Base-by-base conservation (phyloP, 106 monocot genomes). In the Acorus gramineus region DNA sequence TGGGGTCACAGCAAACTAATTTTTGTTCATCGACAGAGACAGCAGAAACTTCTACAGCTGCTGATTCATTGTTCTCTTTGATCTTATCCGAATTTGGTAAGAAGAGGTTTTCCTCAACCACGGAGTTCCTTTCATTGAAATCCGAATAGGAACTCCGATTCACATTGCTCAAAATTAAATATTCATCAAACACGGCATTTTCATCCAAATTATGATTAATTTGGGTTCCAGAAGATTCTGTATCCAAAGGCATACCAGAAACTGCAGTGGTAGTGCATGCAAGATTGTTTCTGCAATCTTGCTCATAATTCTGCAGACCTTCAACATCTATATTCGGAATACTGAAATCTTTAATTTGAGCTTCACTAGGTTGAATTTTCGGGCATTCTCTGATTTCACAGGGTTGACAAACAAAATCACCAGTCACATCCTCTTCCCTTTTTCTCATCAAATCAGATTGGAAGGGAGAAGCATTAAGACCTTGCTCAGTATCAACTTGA, bases 351-450 rank as follows among this genome's bases (percentile, higher is more conserved):
- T 65, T 76, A 46, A 47, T 60, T 12, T 47, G 66, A 14, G 66
- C 84, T 67, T 7, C 8, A 44, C 5, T 56, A 55, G n/a, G 13
- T 5, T 14, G 13, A 42, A 60, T 74, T 57, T 74, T 49, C 50
- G 13, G 49, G 57, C 9, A 56, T 61, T 79, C 69, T 49, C n/a
- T 47, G 63, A 55, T 49, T 3, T 58, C 63, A 55, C 10, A 46
- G 14, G 71, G 53, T 6, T 3, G 44, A 46, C 66, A 73, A 73
- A 46, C 52, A 69, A 14, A 11, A 56, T 14, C 58, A 78, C 55
- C 59, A 63, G 64, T 66, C 64, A 71, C n/a, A 72, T 65, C 46
- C 54, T 74, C 68, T 55, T 60, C 71, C 47, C 66, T 63, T 59
- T 73, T 65, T 67, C 44, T 47, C 44, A 62, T 59, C 7, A 71